phyloP scores from a whole-genome alignment of 225 moss, liverwort and hornwort genomes.

The Pleurozium schreberi region DNA sequence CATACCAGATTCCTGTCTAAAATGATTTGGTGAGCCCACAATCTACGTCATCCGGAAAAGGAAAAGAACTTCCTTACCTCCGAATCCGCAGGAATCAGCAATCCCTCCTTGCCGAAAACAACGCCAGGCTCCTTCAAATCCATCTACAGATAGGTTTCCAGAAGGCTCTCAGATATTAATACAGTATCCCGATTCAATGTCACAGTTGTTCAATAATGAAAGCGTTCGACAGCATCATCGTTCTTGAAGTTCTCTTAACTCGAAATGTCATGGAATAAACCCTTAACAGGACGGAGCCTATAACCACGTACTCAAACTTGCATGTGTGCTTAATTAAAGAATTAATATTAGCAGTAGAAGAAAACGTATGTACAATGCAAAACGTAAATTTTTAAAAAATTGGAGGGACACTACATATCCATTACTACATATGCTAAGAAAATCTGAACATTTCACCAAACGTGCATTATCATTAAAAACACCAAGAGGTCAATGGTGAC shows the following conservation, averaged over 20 bases:
- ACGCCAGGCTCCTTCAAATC: conserved; percentile 37
- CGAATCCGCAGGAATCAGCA: conserved; percentile 54
- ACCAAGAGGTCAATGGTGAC: not conserved
- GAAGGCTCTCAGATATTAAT: not conserved
- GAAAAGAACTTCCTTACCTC: conserved; percentile 14
- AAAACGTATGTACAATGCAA: not conserved
- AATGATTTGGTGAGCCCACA: not conserved
- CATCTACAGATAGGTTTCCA: conserved; percentile 26
- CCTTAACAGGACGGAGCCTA: not conserved
- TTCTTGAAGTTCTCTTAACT: not conserved
- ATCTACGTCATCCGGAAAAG: not conserved
- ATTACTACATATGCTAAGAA: not conserved
- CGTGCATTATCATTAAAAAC: not conserved
- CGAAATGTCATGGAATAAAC: not conserved
- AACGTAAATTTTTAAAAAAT: not conserved
- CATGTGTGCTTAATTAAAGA: not conserved
- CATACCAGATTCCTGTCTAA: not conserved
- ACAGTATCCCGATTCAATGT: not conserved
- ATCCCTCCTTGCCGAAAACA: conserved; percentile 59
- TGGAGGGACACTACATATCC: not conserved
- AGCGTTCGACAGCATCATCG: not conserved
- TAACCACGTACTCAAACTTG: not conserved
- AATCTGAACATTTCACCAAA: not conserved
- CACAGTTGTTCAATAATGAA: not conserved
- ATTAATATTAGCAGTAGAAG: not conserved